Evolutionary conservation across 1,139 yeast species (phyloP).

Genomic region (Saccharomyces pastorianus): DNA sequence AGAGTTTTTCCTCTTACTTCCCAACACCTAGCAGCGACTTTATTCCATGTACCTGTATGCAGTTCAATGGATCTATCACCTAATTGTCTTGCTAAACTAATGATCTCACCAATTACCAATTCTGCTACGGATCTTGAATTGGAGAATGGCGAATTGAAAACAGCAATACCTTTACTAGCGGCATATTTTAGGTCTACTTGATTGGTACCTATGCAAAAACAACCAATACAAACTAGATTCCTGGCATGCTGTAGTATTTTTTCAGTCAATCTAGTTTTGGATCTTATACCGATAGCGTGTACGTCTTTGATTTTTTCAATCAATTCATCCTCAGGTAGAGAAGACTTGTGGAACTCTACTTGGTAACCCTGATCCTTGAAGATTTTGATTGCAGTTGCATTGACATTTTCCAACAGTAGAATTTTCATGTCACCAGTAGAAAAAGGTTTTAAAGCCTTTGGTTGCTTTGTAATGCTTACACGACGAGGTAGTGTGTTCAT

Average conservation of each 20-base stretch:
- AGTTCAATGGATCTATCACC: constrained; percentile 95
- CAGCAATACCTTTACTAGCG: constrained; percentile 89
- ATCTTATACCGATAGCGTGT: constrained; percentile 96
- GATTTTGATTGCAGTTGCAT: constrained; percentile 81
- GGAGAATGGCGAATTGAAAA: constrained; percentile 97
- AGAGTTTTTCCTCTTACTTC: constrained; percentile 97
- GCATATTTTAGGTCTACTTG: constrained; percentile 93
- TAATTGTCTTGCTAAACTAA: constrained; percentile 88
- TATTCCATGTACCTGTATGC: constrained; percentile 98
- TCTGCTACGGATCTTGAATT: constrained; percentile 98
- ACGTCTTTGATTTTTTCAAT: constrained; percentile 89
- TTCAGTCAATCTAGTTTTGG: constrained; percentile 83
- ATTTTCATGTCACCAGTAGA: constrained; percentile 71
- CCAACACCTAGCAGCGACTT: constrained; percentile 93
- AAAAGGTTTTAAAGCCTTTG: constrained; percentile 36
- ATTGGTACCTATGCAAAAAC: constrained; percentile 98
- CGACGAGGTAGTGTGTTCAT: constrained; percentile 33
- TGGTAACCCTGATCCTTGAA: constrained; percentile 89
- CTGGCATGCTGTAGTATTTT: constrained; percentile 76
- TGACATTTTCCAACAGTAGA: constrained; percentile 83
- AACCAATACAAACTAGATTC: constrained; percentile 85
- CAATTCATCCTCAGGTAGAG: constrained; percentile 86
- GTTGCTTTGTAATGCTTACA: constrained; percentile 37
- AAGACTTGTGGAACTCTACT: constrained; percentile 86
- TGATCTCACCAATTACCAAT: constrained; percentile 90